A percentile compares a stretch with the other conserved stretches of the same genome.
These are phyloP conservation scores for Cystofilobasidium capitatum DNA, from an alignment of 768 basidiomycete species.

Conservation along the genomic window DNA sequence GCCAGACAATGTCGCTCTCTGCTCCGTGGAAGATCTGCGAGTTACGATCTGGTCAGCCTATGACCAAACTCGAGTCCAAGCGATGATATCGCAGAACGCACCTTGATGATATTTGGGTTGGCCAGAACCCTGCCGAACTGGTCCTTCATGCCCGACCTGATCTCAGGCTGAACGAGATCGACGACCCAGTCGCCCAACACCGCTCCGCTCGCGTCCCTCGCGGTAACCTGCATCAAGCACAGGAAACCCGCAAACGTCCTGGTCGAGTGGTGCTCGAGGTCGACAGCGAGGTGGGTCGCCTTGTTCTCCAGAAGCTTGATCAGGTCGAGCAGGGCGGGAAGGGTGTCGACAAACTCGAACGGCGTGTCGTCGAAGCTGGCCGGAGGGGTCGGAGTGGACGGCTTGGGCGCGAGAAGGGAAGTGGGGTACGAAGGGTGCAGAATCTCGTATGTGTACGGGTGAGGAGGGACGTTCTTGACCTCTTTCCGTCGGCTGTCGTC, in stretches of 20 bases:
- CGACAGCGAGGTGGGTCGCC: constrained; percentile 60
- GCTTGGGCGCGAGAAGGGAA: constrained; percentile 50
- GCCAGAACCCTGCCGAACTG: constrained; percentile 73
- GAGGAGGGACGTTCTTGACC: constrained; percentile 27
- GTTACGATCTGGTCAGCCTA: not conserved
- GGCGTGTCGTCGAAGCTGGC: constrained; percentile 56
- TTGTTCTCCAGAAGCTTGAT: constrained; percentile 54
- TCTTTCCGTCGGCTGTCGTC: not conserved
- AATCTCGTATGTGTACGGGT: constrained; percentile 84
- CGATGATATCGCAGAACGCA: constrained; percentile 37
- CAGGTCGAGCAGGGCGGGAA: constrained; percentile 48
- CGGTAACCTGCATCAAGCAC: constrained; percentile 82
- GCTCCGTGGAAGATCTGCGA: constrained; percentile 84
- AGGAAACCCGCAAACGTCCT: constrained; percentile 77
- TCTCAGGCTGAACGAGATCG: constrained; percentile 53
- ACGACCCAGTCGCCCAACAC: constrained; percentile 61
- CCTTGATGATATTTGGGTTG: constrained; percentile 76
- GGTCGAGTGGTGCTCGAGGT: constrained; percentile 87
- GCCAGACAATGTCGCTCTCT: constrained; percentile 86
- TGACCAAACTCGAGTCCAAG: not conserved
- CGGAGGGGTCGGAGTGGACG: constrained; percentile 46
- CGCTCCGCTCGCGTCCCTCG: not conserved
- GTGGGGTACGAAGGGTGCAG: constrained; percentile 60
- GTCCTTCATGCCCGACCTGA: constrained; percentile 63
- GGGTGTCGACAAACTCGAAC: constrained; percentile 60